A percentile compares a stretch with the other conserved stretches of the same genome.
Evolutionary conservation across 352 stramenopile genomes (phyloP).

Genomic region (Globisporangium rhizosaccharum): DNA sequence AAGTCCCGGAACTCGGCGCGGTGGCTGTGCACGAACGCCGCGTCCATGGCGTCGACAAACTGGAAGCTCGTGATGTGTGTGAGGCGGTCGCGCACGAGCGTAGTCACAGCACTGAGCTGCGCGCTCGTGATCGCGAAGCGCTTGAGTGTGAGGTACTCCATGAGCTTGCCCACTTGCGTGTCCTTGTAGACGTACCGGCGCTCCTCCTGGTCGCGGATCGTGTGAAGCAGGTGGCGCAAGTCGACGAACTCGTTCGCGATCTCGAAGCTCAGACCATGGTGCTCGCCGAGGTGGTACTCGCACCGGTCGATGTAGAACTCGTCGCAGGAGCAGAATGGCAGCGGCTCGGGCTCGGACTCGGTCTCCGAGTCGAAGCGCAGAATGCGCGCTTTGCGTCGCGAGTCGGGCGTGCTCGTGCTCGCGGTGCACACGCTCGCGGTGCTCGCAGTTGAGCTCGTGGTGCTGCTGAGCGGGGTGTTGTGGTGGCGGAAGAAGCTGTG

Average conservation of each 20-base stretch:
- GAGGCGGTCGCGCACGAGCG: constrained; percentile 34
- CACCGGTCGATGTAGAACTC: constrained; percentile 39
- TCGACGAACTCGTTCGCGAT: constrained; percentile 42
- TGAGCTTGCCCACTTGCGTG: constrained; percentile 49
- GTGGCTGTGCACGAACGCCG: constrained; percentile 32
- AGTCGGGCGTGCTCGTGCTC: constrained; percentile 3
- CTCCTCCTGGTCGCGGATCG: constrained; percentile 42
- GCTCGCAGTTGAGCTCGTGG: background rate
- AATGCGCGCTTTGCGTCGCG: background rate
- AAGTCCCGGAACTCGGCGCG: constrained; percentile 40
- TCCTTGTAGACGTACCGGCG: constrained; percentile 45
- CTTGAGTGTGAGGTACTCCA: constrained; percentile 46
- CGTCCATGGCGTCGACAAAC: constrained; percentile 40
- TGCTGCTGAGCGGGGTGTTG: constrained; percentile 1
- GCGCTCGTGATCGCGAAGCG: constrained; percentile 39
- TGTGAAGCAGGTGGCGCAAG: constrained; percentile 40
- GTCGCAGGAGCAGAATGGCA: constrained; percentile 43
- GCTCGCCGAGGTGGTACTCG: constrained; percentile 40
- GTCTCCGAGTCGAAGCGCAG: constrained; percentile 33
- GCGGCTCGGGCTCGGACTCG: constrained; percentile 42
- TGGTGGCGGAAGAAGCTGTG: constrained; percentile 2
- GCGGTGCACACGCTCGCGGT: background rate
- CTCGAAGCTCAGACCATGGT: constrained; percentile 49
- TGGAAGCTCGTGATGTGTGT: constrained; percentile 40
- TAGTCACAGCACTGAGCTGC: constrained; percentile 38